Percentiles rank a stretch among this genome's conserved stretches.
Conservation (phyloP, 164 flowering plant species). For the Stephania yunnanensis region DNA sequence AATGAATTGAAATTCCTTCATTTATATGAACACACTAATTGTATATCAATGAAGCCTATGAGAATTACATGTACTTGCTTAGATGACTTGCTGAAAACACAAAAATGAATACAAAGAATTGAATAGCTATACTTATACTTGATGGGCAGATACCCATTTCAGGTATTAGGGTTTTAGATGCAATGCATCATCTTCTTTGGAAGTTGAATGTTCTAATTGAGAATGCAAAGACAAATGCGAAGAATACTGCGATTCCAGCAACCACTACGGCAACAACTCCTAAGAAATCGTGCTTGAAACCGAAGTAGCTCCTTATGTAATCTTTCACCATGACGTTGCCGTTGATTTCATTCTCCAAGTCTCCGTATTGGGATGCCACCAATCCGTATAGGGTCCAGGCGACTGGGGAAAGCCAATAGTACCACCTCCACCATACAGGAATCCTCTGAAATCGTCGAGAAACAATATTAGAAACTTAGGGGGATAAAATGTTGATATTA, state of each 20-base stretch:
- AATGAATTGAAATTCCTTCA: neutral
- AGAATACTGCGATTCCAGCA: slow-evolving; percentile 30
- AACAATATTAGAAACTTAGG: neutral
- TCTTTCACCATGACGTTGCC: slow-evolving; percentile 24
- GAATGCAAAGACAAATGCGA: slow-evolving; percentile 44
- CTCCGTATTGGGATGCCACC: slow-evolving; percentile 46
- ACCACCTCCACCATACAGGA: slow-evolving; percentile 67
- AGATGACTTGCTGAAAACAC: neutral
- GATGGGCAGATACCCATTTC: neutral
- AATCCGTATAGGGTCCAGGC: slow-evolving; percentile 57
- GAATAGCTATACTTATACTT: neutral
- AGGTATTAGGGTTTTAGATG: no score
- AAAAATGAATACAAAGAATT: no score
- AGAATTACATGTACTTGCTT: neutral
- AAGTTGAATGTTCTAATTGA: slow-evolving; percentile 30
- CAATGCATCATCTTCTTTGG: slow-evolving; percentile 25
- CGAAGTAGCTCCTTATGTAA: slow-evolving; percentile 31
- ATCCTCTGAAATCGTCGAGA: slow-evolving; percentile 35
- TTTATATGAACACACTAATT: no score
- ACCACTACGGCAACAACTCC: slow-evolving; percentile 26
- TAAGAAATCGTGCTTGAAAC: slow-evolving; percentile 34
- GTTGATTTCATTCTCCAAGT: slow-evolving; percentile 17
- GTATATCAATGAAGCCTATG: neutral
- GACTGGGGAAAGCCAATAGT: slow-evolving; percentile 42
- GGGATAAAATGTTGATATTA: neutral